phyloP scores from a whole-genome alignment of 2,329 filamentous ascomycete genomes.

The Penicillium sp. region DNA sequence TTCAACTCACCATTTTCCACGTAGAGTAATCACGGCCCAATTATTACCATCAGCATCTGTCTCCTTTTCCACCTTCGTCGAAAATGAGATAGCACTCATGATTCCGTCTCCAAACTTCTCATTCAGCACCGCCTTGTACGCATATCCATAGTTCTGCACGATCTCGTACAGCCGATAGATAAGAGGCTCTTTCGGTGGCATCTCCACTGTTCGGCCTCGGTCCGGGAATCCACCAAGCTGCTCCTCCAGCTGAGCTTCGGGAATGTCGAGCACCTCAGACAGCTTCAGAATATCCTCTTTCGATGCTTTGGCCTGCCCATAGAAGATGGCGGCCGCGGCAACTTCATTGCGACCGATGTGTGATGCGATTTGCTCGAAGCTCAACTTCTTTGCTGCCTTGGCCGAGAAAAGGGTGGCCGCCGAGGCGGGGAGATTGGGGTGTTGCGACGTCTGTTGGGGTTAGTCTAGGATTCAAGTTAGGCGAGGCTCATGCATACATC shows the following conservation, averaged over 20 bases:
- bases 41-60: slow-evolving; percentile 75
- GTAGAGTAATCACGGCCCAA: slow-evolving; percentile 82
- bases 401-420: slow-evolving; percentile 75
- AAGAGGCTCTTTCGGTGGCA: slow-evolving; percentile 81
- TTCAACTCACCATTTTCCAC: slow-evolving; percentile 73
- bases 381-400: slow-evolving; percentile 73
- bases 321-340: slow-evolving; percentile 84
- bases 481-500: slow-evolving; percentile 33
- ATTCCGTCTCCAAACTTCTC: slow-evolving; percentile 95
- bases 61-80: slow-evolving; percentile 91
- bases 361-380: slow-evolving; percentile 75
- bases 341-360: slow-evolving; percentile 78
- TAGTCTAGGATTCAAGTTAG: background rate
- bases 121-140: slow-evolving; percentile 91
- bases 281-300: slow-evolving; percentile 69
- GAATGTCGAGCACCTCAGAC: slow-evolving; percentile 63
- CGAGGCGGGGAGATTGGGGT: slow-evolving; percentile 67
- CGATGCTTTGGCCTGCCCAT: slow-evolving; percentile 77
- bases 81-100: slow-evolving; percentile 93
- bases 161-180: slow-evolving; percentile 93
- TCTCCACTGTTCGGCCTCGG: slow-evolving; percentile 73
- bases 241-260: slow-evolving; percentile 55
- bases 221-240: slow-evolving; percentile 76
- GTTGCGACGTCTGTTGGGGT: slow-evolving; percentile 28
- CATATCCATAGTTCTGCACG: slow-evolving; percentile 94